Evolutionary conservation across 2,329 filamentous ascomycete genomes (phyloP).

Genomic region (Pseudogymnoascus sp.): DNA sequence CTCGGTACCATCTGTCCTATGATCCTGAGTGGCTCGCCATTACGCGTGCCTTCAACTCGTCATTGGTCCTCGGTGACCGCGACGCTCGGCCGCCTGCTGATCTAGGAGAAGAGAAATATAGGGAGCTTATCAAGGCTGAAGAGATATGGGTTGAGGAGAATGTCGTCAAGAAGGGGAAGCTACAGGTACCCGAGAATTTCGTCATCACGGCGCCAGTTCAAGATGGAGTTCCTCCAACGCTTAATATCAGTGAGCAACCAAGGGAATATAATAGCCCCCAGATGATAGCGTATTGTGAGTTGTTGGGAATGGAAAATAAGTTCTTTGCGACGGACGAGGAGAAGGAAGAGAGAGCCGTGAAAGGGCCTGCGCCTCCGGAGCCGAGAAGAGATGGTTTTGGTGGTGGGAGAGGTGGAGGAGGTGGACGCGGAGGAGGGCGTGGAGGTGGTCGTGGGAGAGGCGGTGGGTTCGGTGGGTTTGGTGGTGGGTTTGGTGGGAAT

Average conservation of each 20-base stretch:
- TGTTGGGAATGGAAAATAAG: constrained; percentile 69
- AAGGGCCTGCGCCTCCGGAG: constrained; percentile 45
- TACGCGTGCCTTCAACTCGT: constrained; percentile 66
- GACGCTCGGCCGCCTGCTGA: constrained; percentile 47
- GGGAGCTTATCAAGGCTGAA: constrained; percentile 58
- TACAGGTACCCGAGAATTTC: constrained; percentile 74
- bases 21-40: constrained; percentile 96
- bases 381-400: constrained; percentile 24
- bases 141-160: constrained; percentile 75
- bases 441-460: constrained; percentile 23
- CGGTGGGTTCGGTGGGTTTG: too few species aligned
- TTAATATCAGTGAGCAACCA: constrained; percentile 46
- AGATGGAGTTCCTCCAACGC: constrained; percentile 47
- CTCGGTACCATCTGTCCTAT: constrained; percentile 50
- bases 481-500: neutral
- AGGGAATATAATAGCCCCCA: constrained; percentile 82
- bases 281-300: constrained; percentile 70
- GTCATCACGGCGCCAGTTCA: constrained; percentile 65
- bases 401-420: constrained; percentile 26
- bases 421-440: constrained; percentile 25
- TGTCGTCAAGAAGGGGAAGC: constrained; percentile 51
- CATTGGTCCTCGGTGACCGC: constrained; percentile 56
- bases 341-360: constrained; percentile 47
- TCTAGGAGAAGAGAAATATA: constrained; percentile 62
- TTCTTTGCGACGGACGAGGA: constrained; percentile 70